Evolutionary conservation across 2,329 filamentous ascomycete genomes (phyloP), one percentile per base, ranked within the genome.

Genomic region (Fusarium neocosmosporiellum): DNA sequence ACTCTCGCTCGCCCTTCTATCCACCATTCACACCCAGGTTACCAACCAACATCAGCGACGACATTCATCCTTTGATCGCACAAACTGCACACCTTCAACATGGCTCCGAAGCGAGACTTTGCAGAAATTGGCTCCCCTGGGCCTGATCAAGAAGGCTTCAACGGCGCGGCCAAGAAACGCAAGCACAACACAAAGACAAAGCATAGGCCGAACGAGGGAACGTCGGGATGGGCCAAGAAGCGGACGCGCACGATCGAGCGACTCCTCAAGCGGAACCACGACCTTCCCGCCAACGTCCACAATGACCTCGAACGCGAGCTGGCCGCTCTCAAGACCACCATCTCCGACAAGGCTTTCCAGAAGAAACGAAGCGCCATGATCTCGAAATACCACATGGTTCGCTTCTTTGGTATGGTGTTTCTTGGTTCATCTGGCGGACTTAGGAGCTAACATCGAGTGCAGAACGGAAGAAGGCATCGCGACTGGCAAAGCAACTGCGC

Each of bases 361-460:
- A 91, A 90, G 82, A 87, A 86, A 78, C 87, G 90, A 73, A 87
- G 87, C 75, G 87, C 90, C 67, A 94, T 95, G 89, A 94, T 95
- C 70, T 86, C 86, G 59, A 93, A 91, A 80, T 96, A 95, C 77
- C 93, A 96, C 80, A 95, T 94, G 89, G 90, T 96, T 59, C 87
- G 94, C 31, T 96, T 96, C 80, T 96, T 96, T 81, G 94, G 93
- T 93, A 85, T 59, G 87, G 77, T 13, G 5, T 34, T 24, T 43
- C 5, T 27, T 7, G 10, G 3, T 14, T 6, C 9, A 63, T 13
- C n/a, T 18, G 10, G 27, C 11, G 18, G 22, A 36, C 41, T 9
- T n/a, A 43, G 10, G 11, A 7, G n/a, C 70, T 77, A 54, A 78
- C 46, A 41, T 57, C n/a, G 24, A n/a, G 8, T 57, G 18, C 70